phyloP scores from a whole-genome alignment of 805 yeast genomes.

The Spathaspora sp. region DNA sequence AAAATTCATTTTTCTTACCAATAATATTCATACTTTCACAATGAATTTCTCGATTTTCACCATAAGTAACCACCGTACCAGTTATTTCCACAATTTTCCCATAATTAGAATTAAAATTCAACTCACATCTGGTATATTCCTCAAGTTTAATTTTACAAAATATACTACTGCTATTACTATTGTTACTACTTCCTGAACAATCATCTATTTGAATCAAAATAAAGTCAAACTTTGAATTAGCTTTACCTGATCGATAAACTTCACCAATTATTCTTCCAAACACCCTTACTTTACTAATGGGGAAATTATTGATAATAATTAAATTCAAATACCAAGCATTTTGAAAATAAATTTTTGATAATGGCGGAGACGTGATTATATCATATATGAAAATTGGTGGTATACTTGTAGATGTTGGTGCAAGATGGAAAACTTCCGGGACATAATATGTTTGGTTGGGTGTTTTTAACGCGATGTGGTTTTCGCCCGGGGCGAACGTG shows the following conservation, averaged over 20 bases:
- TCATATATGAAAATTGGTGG: slow-evolving; percentile 28
- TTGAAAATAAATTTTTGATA: slow-evolving; percentile 15
- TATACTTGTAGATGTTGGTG: slow-evolving; percentile 18
- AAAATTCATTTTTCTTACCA: slow-evolving; percentile 16
- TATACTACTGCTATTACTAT: neutral
- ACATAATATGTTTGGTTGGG: slow-evolving; percentile 22
- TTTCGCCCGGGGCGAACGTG: slow-evolving; percentile 26
- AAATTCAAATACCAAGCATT: slow-evolving; percentile 10
- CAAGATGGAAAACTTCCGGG: slow-evolving; percentile 31
- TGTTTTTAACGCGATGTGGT: slow-evolving; percentile 27
- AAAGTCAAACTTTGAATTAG: slow-evolving; percentile 7
- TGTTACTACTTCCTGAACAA: slow-evolving; percentile 18
- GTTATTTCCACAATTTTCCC: slow-evolving; percentile 23
- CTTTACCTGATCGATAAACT: slow-evolving; percentile 10
- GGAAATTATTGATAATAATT: slow-evolving; percentile 30
- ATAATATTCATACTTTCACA: slow-evolving; percentile 10
- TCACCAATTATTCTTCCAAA: slow-evolving; percentile 28
- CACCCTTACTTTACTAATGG: slow-evolving; percentile 21
- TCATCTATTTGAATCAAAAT: slow-evolving; percentile 30
- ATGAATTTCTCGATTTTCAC: slow-evolving; percentile 7
- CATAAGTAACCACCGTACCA: slow-evolving; percentile 10
- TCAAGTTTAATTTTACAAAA: slow-evolving; percentile 15
- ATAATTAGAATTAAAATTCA: slow-evolving; percentile 13
- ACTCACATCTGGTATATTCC: slow-evolving; percentile 11
- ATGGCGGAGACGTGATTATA: slow-evolving; percentile 13